Evolutionary conservation across 768 basidiomycete species (phyloP), one percentile per base, ranked within the genome.

Genomic region (Butyriboletus loyo): DNA sequence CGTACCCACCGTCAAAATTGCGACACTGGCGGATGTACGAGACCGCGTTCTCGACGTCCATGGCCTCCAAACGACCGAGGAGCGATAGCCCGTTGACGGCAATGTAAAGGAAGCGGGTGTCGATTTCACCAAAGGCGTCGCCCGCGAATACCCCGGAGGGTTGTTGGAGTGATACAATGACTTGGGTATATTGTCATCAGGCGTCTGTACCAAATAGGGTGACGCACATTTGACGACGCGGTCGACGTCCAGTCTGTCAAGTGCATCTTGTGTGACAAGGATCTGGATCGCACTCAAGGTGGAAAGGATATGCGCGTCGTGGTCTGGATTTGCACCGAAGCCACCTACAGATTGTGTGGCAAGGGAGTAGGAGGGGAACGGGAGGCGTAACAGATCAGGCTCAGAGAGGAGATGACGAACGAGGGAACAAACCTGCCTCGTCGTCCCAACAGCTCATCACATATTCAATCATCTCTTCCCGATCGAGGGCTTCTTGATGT

Each of bases 1-100:
- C 96, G 63, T 96, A 99, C 0, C 93, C 97, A 5, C 95, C 95
- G 65, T 99, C 97, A 67, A 93, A 98, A 68, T 98, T 99, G 64
- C 77, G 79, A 71, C 97, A 98, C 32, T 78, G 74, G 22, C 71
- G 67, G 39, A 98, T 81, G 68, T 96, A 92, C 7, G 70, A 74
- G 9, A 89, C 81, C 0, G 89, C 85, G 62, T 77, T 81, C 27
- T 85, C 83, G 46, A 72, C 71, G 56, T 93, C 84, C 39, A 98
- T 73, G 21, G 78, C 77, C 54, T 85, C 77, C 32, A 97, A 75
- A 30, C 78, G 76, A 2, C 89, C 89, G 13, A 98, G 82, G 19
- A 98, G 79, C 0, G 92, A 89, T 0, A 98, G 75, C 0, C 87
- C 85, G 47, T 79, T 83, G 49, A 96, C 78, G n/a, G 91, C 89